Evolutionary conservation across 495 filamentous ascomycete genomes (phyloP).

Genomic region (Podospora sp.): DNA sequence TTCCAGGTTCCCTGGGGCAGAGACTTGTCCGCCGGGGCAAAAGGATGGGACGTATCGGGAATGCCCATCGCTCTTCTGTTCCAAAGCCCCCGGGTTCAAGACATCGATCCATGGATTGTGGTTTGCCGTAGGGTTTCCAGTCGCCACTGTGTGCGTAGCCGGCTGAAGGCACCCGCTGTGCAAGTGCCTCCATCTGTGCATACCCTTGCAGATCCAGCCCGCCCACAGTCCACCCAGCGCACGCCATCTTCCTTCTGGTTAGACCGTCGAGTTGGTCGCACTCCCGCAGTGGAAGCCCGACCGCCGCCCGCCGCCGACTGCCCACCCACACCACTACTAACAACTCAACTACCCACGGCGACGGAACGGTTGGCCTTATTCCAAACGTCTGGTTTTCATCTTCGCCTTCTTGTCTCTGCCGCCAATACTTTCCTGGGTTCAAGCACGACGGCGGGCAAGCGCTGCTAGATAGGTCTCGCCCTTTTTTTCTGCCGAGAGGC

Average conservation of each 20-base stretch:
- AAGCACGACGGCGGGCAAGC: neutral
- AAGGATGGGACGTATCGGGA: too few species aligned
- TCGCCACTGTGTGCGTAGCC: neutral
- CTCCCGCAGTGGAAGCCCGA: conserved; percentile 9
- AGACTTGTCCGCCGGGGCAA: too few species aligned
- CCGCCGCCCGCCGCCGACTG: neutral
- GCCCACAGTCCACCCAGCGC: conserved; percentile 11
- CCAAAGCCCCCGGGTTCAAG: neutral
- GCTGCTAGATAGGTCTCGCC: neutral
- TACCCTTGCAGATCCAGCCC: conserved; percentile 18
- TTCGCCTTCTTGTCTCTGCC: neutral
- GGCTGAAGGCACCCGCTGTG: neutral
- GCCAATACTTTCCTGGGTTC: neutral
- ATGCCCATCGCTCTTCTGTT: too few species aligned
- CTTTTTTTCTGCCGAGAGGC: neutral
- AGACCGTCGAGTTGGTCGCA: neutral
- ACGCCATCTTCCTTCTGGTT: conserved; percentile 14
- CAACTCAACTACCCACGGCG: neutral
- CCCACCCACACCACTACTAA: neutral
- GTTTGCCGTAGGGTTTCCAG: neutral
- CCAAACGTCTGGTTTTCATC: neutral
- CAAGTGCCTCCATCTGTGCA: neutral
- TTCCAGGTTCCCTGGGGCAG: too few species aligned
- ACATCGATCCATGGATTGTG: neutral
- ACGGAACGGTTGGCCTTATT: too few species aligned